Evolutionary conservation across 2,329 filamentous ascomycete species (phyloP).

Genomic region (Trichophyton equinum): DNA sequence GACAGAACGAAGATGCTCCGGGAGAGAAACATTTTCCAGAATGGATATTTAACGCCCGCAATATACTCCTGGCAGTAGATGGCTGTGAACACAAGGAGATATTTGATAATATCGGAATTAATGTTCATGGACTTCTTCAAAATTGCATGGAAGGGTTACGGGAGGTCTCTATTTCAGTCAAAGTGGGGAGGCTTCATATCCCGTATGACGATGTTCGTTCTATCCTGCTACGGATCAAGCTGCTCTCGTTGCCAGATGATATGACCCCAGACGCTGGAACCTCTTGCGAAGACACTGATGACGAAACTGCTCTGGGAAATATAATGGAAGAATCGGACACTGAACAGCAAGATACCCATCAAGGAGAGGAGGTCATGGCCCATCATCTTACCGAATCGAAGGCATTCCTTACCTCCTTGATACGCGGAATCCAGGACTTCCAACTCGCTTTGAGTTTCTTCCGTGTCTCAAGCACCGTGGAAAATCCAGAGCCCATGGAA

Average conservation of each 20-base stretch:
- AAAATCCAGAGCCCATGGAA: conserved; percentile 52
- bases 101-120: conserved; percentile 74
- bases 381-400: conserved; percentile 83
- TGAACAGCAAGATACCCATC: conserved; percentile 52
- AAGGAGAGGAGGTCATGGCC: conserved; percentile 55
- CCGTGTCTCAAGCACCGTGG: conserved; percentile 68
- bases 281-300: conserved; percentile 19
- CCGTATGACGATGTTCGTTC: conserved; percentile 74
- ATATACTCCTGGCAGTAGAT: conserved; percentile 76
- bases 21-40: conserved; percentile 66
- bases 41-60: conserved; percentile 80
- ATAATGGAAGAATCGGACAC: conserved; percentile 55
- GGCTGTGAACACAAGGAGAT: conserved; percentile 76
- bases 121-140: conserved; percentile 82
- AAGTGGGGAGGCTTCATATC: conserved; percentile 78
- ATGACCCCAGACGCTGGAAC: background rate
- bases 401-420: conserved; percentile 77
- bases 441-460: conserved; percentile 90
- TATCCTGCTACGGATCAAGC: conserved; percentile 23
- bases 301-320: conserved; percentile 55
- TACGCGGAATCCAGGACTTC: conserved; percentile 88
- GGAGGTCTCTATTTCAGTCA: conserved; percentile 80
- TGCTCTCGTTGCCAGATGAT: conserved; percentile 18
- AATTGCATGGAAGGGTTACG: conserved; percentile 73
- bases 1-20: conserved; percentile 56